Percentiles rank a stretch among this genome's conserved stretches.
Conservation (phyloP, 2,329 filamentous ascomycete genomes). For the Ophiostoma sp. region DNA sequence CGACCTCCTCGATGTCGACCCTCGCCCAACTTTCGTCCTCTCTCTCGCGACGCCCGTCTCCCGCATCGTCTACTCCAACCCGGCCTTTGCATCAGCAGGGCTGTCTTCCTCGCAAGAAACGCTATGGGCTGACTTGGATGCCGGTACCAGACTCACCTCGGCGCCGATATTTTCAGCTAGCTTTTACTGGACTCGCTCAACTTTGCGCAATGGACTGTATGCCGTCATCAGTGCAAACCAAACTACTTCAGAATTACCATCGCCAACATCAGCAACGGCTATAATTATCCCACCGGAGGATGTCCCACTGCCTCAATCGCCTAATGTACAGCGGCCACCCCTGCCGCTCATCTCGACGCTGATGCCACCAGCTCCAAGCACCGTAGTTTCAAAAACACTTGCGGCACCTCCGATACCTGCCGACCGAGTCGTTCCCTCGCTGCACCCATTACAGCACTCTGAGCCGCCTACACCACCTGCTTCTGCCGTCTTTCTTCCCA, state of each 20-base stretch:
- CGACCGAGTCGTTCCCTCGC: not conserved
- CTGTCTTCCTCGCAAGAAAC: slow-evolving; percentile 23
- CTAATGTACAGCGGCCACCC: not conserved
- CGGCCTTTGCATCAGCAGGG: slow-evolving; percentile 29
- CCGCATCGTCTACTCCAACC: slow-evolving; percentile 31
- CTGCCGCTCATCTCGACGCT: not conserved
- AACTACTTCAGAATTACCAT: not conserved
- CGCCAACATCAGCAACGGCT: not conserved
- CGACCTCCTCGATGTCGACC: slow-evolving; percentile 39
- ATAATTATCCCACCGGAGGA: not conserved
- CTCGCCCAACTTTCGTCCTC: slow-evolving; percentile 37
- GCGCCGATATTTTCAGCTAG: slow-evolving; percentile 17
- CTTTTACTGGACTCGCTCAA: slow-evolving; percentile 25
- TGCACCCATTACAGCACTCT: not conserved
- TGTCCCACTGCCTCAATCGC: not conserved
- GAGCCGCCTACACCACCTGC: slow-evolving; percentile 16
- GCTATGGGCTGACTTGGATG: slow-evolving; percentile 30
- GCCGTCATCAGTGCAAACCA: slow-evolving; percentile 26
- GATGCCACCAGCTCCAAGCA: not conserved
- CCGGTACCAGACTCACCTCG: not conserved
- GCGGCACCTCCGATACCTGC: not conserved
- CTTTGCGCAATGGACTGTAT: slow-evolving; percentile 21
- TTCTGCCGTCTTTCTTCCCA: not conserved
- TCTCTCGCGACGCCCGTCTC: slow-evolving; percentile 9
- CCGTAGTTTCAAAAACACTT: not conserved